Evolutionary conservation across 1,284 basidiomycete species (phyloP).

Genomic region (Sporisorium sorghi): DNA sequence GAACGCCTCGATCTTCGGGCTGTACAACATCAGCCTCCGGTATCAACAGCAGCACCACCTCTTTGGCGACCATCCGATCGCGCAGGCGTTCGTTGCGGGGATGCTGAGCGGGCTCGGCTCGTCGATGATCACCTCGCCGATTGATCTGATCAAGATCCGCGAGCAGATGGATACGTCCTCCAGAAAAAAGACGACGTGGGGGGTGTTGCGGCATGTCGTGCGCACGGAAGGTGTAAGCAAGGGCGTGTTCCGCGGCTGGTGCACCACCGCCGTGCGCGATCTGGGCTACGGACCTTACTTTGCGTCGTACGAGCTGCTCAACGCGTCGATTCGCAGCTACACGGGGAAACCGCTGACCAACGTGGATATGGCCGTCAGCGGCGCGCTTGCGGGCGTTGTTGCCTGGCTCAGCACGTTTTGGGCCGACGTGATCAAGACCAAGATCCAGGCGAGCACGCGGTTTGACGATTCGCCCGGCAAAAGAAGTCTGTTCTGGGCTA

Average conservation of each 20-base stretch:
- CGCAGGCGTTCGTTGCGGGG: constrained; percentile 57
- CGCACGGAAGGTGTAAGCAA: constrained; percentile 27
- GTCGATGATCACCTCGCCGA: constrained; percentile 59
- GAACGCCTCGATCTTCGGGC: constrained; percentile 65
- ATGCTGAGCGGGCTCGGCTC: constrained; percentile 53
- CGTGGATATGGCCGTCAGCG: constrained; percentile 56
- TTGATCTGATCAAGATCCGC: constrained; percentile 65
- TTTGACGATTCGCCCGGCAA: neutral
- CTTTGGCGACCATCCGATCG: constrained; percentile 6
- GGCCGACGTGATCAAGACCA: constrained; percentile 64
- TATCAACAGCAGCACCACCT: constrained; percentile 22
- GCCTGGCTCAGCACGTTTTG: constrained; percentile 64
- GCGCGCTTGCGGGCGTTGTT: constrained; percentile 58
- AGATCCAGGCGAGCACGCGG: constrained; percentile 47
- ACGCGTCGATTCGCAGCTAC: constrained; percentile 19
- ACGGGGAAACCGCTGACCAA: constrained; percentile 25
- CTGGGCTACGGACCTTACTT: constrained; percentile 64
- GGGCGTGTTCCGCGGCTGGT: constrained; percentile 57
- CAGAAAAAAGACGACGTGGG: constrained; percentile 16
- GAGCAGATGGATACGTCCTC: constrained; percentile 51
- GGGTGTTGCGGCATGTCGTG: constrained; percentile 38
- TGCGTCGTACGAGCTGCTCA: constrained; percentile 57
- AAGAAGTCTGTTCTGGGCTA: constrained; percentile 26
- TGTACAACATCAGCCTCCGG: constrained; percentile 55
- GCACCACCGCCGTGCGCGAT: constrained; percentile 56